Evolutionary conservation across 768 basidiomycete genomes (phyloP), one percentile per base, ranked within the genome.

Genomic region (Lactarius quietus): DNA sequence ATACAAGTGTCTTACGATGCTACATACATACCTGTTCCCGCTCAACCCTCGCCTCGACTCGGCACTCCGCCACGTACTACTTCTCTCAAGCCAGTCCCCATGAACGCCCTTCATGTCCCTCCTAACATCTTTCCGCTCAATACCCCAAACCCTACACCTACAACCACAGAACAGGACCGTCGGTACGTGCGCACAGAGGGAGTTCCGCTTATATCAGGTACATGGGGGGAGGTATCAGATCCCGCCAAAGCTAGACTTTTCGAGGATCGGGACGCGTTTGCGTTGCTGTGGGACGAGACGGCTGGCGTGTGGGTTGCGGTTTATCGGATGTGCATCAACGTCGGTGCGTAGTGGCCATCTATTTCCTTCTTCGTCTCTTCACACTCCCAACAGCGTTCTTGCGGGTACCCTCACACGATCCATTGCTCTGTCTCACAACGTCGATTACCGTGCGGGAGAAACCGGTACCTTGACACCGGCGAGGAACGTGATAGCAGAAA

Each of bases 391-490:
- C 65, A 62, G 57, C 68, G 54, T 65, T 88, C 73, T 76, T 94
- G 33, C 83, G 86, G 36, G 84, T 93, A 18, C 79, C 82, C 38
- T 83, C 89, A 56, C 71, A 78, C 3, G 85, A 94, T 65, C 94
- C 94, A 12, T 75, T 96, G 14, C 82, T 97, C 31, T 93, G 89
- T 71, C 76, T 97, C 33, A 97, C 94, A 0, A 81, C 88, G 4
- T 93, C 91, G 3, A 82, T 87, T n/a, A 97, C 94, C 1, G 78
- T 96, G n/a, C 84, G 94, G 57, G 92, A 95, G 28, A 90, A 86
- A 70, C 84, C 88, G 0, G 73, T 90, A 8, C 75, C 81, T 70
- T 81, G 15, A 82, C 81, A 3, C 75, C 82, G 7, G 73, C 74
- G 6, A 70, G 78, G 35, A 70, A 74, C 58, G 71, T 76, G 1